Evolutionary conservation across 148 eudicot genomes (phyloP).

Genomic region (Vaccinium macrocarpon): DNA sequence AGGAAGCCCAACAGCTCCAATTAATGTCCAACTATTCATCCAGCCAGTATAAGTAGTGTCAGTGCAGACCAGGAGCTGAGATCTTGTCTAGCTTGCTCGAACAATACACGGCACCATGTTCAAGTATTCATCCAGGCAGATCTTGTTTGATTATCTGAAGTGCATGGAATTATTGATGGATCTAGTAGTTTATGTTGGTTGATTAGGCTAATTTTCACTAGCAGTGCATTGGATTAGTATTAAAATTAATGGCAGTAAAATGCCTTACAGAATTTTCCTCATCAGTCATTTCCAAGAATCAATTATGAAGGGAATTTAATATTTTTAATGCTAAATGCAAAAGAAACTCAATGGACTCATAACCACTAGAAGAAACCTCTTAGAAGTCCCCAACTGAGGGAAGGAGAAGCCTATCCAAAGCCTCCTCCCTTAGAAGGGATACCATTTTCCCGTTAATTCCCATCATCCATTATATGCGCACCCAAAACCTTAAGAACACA

Average conservation of each 20-base stretch:
- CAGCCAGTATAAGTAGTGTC: background rate
- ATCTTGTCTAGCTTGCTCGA: background rate
- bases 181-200: background rate
- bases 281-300: background rate
- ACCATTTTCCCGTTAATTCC: background rate
- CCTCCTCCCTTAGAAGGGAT: background rate
- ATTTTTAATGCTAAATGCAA: background rate
- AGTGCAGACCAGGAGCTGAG: conserved; percentile 1
- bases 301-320: background rate
- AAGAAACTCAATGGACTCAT: background rate
- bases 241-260: background rate
- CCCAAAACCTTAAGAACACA: background rate
- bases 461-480: background rate
- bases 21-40: background rate
- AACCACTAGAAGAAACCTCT: background rate
- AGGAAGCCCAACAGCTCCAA: background rate
- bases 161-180: background rate
- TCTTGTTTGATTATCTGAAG: background rate
- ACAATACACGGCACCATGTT: background rate
- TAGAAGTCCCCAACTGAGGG: background rate
- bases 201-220: background rate
- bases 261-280: background rate
- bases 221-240: background rate
- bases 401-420: background rate
- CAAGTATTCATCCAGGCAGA: background rate